Evolutionary conservation across 371 early-diverging fungal genomes (phyloP).

Genomic region (Batrachochytrium dendrobatidis): DNA sequence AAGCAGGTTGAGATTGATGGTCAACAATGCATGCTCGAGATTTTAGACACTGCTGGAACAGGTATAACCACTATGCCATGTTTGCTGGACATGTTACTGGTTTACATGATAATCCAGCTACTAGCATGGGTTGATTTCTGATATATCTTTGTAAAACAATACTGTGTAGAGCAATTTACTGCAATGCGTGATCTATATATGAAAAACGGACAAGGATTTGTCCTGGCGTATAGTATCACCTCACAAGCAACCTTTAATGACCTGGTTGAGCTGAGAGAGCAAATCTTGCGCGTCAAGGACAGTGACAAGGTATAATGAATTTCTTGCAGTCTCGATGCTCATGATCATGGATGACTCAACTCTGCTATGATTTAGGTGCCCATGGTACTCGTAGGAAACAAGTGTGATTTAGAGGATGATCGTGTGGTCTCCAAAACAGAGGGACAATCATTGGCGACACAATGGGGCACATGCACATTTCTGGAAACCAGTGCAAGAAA

Average conservation of each 20-base stretch:
- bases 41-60: slow-evolving; percentile 96
- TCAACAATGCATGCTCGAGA: slow-evolving; percentile 85
- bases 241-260: slow-evolving; percentile 76
- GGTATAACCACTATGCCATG: too few relatives aligned
- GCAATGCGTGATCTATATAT: slow-evolving; percentile 88
- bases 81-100: slow-evolving; percentile 75
- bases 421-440: slow-evolving; percentile 62
- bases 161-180: slow-evolving; percentile 71
- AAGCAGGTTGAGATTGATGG: slow-evolving; percentile 95
- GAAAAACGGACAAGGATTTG: slow-evolving; percentile 86
- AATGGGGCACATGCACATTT: slow-evolving; percentile 69
- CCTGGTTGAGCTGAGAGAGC: slow-evolving; percentile 65
- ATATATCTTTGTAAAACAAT: too few relatives aligned
- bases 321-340: background rate
- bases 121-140: too few relatives aligned
- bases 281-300: slow-evolving; percentile 77
- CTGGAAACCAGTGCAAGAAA: slow-evolving; percentile 80
- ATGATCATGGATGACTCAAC: background rate
- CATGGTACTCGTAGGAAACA: slow-evolving; percentile 79
- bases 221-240: slow-evolving; percentile 80
- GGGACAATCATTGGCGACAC: slow-evolving; percentile 52
- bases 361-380: slow-evolving; percentile 52
- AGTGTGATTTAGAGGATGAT: slow-evolving; percentile 77
- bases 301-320: slow-evolving; percentile 59
- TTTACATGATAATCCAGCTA: slow-evolving; percentile 10